Base-by-base conservation (phyloP, 345 rosid species). In the Populus davidiana region DNA sequence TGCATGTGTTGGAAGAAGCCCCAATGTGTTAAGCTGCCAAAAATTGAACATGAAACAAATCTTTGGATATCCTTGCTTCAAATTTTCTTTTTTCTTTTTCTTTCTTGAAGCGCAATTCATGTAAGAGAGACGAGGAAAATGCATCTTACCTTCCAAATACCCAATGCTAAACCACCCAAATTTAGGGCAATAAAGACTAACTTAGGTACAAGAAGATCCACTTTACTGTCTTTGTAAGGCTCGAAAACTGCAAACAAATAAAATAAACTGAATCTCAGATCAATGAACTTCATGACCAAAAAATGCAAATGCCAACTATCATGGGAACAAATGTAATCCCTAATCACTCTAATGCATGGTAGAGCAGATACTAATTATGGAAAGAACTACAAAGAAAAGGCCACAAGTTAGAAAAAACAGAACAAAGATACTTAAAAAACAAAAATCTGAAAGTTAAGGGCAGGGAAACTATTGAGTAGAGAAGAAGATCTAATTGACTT, bases 1-100 rank as follows among this genome's bases (percentile, higher is more conserved):
- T 83, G 98, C 97, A 78, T 94, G 97, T 20, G 98, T 96, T 39
- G 99, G 99, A 78, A 96, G 98, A 81, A 96, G 97, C 61, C 99
- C 98, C 90, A 96, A 79, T 1, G 97, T 86, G 87, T 96, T 96
- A 61, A 96, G 97, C 99, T 96, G 93, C 81, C 78, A 81, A 84
- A 78, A 39, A 61, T 52, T 71, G 20, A 63, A 41, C 11, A 29
- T 54, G 8, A 72, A 29, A 54, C 23, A 44, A 10, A 63, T 44
- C 27, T 44, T 17, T 18, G 36, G 35, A 44, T 27, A 47, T 68
- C 38, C 6, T 75, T 20, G 16, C 59, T 21, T 43, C 23, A 6
- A 11, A 68, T 70, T 21, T 18, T 47, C 38, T n/a, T 21, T 67
- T 80, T 17, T 23, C 59, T 10, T 47, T 69, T 43, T 56, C 35